Percentiles rank a stretch among this genome's conserved stretches.
Conservation (phyloP, 2,329 filamentous ascomycete species). For the Camptophora hylomeconis region DNA sequence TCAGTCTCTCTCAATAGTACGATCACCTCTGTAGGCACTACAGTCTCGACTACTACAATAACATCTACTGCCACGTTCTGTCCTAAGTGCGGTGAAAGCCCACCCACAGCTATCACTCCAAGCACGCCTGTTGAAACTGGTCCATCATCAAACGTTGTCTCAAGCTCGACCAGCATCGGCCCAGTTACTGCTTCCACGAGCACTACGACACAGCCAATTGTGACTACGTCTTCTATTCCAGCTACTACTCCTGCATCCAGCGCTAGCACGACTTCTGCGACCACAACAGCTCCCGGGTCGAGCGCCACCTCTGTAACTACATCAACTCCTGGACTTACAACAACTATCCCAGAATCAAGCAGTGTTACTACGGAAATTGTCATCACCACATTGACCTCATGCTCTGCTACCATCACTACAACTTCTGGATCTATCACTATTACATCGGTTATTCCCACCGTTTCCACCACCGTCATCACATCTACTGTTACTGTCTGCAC, state of each 20-base stretch:
- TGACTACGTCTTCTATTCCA: conserved; percentile 7
- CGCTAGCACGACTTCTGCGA: conserved; percentile 6
- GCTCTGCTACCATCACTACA: conserved; percentile 20
- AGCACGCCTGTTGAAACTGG: conserved; percentile 3
- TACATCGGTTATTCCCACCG: conserved; percentile 41
- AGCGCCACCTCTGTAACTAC: neutral
- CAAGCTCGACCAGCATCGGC: too few species aligned
- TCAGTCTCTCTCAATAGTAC: conserved; percentile 34
- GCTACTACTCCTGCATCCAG: conserved; percentile 10
- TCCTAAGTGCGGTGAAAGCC: conserved; percentile 11
- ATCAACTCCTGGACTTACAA: neutral
- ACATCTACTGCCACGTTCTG: conserved; percentile 20
- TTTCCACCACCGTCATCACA: conserved; percentile 35
- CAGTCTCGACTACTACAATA: conserved; percentile 37
- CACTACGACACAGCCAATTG: conserved; percentile 7
- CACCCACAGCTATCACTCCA: conserved; percentile 11
- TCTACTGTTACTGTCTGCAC: conserved; percentile 20
- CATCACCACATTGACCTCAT: conserved; percentile 21
- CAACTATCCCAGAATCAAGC: conserved; percentile 5
- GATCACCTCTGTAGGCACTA: conserved; percentile 42
- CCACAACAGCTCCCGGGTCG: conserved; percentile 2
- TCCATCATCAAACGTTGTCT: conserved; percentile 5
- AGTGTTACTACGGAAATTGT: conserved; percentile 19
- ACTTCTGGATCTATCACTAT: conserved; percentile 37
- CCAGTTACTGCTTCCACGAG: conserved; percentile 1